phyloP scores from a whole-genome alignment of 2,329 filamentous ascomycete genomes.

The Beauveria scarabaeidicola region DNA sequence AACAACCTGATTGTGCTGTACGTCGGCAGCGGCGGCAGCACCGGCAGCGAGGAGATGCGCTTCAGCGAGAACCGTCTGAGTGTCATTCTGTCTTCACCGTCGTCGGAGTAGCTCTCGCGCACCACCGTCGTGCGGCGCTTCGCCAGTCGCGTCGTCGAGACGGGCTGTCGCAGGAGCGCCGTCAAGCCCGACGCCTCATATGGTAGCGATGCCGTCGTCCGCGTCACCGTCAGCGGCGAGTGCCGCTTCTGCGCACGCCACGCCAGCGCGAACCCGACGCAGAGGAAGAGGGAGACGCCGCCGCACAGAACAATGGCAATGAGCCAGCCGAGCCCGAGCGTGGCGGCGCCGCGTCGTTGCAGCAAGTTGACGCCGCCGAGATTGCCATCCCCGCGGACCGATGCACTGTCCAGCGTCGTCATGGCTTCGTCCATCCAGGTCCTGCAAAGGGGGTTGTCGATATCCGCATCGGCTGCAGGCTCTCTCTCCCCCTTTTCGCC shows the following conservation, averaged over 20 bases:
- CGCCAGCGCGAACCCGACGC: conserved; percentile 34
- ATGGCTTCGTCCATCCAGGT: background rate
- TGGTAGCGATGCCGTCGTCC: conserved; percentile 4
- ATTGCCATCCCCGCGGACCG: background rate
- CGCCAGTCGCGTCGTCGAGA: conserved; percentile 21
- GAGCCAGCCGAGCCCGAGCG: conserved; percentile 28
- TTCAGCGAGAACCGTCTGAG: conserved; percentile 23
- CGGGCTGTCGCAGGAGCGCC: conserved; percentile 8
- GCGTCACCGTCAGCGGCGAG: conserved; percentile 13
- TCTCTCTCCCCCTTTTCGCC: background rate
- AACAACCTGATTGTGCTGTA: conserved; percentile 20
- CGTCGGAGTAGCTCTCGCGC: background rate
- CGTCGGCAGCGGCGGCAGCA: conserved; percentile 26
- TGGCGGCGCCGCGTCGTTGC: background rate
- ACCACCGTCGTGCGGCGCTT: conserved; percentile 21
- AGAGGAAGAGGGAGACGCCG: conserved; percentile 36
- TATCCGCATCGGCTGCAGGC: background rate
- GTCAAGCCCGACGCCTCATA: conserved; percentile 3
- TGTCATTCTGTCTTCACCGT: background rate
- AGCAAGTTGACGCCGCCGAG: background rate
- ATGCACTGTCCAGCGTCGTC: background rate
- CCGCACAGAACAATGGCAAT: conserved; percentile 40
- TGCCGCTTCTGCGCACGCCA: conserved; percentile 24
- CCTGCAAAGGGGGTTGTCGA: background rate
- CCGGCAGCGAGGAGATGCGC: conserved; percentile 18